Percentiles rank a stretch among this genome's conserved stretches.
Evolutionary conservation across 805 yeast species (phyloP).

Genomic region (Yarrowia alimentaria): DNA sequence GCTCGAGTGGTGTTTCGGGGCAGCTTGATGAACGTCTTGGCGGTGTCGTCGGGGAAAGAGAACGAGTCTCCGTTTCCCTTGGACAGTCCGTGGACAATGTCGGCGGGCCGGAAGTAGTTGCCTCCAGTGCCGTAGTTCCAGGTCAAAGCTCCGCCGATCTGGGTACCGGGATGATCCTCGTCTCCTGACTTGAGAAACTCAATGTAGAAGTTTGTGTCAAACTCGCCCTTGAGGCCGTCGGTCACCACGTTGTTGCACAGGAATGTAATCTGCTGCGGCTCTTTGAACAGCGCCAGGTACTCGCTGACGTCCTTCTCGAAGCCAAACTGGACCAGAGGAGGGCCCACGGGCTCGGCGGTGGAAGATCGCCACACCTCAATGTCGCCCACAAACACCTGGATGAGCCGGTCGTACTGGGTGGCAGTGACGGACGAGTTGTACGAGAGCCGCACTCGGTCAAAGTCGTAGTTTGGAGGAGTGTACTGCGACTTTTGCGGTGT

Average conservation of each 20-base stretch:
- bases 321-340: constrained; percentile 41
- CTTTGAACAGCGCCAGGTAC: constrained; percentile 51
- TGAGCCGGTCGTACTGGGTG: constrained; percentile 43
- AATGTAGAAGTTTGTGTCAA: constrained; percentile 52
- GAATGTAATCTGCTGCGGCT: constrained; percentile 46
- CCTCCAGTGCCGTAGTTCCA: constrained; percentile 48
- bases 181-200: constrained; percentile 46
- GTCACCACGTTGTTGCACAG: constrained; percentile 62
- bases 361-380: constrained; percentile 80
- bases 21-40: constrained; percentile 51
- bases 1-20: constrained; percentile 59
- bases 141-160: neutral
- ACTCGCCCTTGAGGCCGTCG: constrained; percentile 56
- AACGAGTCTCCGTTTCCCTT: constrained; percentile 36
- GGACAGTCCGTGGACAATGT: constrained; percentile 32
- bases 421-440: constrained; percentile 39
- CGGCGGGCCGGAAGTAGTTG: constrained; percentile 38
- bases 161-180: constrained; percentile 35
- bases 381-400: constrained; percentile 45
- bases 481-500: constrained; percentile 39
- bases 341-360: constrained; percentile 67
- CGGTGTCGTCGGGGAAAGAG: constrained; percentile 45
- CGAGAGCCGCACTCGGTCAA: constrained; percentile 42
- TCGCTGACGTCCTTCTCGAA: constrained; percentile 63
- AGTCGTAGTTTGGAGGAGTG: constrained; percentile 38